Evolutionary conservation across 495 filamentous ascomycete species (phyloP).

Genomic region (Neurospora sp.): DNA sequence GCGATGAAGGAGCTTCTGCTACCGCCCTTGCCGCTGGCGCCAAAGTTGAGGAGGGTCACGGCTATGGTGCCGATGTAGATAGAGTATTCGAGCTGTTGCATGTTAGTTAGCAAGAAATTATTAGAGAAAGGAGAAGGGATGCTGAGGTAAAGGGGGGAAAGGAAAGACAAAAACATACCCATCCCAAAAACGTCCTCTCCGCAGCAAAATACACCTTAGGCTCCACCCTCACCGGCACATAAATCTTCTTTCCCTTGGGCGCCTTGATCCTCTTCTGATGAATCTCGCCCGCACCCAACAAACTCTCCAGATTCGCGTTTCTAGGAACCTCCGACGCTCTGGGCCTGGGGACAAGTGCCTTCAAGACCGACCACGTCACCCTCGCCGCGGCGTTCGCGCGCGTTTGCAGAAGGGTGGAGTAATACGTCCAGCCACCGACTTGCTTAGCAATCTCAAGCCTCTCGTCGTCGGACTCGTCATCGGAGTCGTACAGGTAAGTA

Average conservation of each 20-base stretch:
- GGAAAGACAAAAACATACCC: conserved; percentile 41
- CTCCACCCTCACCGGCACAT: conserved; percentile 90
- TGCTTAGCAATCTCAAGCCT: conserved; percentile 61
- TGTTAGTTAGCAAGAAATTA: conserved; percentile 5
- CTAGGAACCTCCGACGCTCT: conserved; percentile 48
- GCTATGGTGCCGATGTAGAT: conserved; percentile 92
- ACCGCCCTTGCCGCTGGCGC: conserved; percentile 29
- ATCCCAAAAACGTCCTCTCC: conserved; percentile 90
- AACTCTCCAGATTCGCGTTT: conserved; percentile 36
- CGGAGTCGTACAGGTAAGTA: conserved; percentile 90
- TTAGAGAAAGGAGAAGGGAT: neutral
- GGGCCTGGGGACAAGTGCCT: conserved; percentile 48
- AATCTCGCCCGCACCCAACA: conserved; percentile 38
- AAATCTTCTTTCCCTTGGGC: conserved; percentile 84
- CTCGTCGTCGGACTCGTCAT: conserved; percentile 66
- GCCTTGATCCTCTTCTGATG: conserved; percentile 65
- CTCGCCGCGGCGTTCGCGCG: conserved; percentile 21
- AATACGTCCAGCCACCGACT: conserved; percentile 63
- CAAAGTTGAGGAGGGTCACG: conserved; percentile 83
- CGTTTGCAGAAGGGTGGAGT: conserved; percentile 37
- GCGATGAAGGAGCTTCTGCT: conserved; percentile 47
- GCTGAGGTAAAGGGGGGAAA: neutral
- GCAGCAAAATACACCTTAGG: conserved; percentile 97
- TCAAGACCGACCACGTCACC: conserved; percentile 34
- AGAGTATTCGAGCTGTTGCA: conserved; percentile 68